Base-by-base conservation (phyloP, 192 early-diverging fungal genomes). In the Backusella liffmaniae region DNA sequence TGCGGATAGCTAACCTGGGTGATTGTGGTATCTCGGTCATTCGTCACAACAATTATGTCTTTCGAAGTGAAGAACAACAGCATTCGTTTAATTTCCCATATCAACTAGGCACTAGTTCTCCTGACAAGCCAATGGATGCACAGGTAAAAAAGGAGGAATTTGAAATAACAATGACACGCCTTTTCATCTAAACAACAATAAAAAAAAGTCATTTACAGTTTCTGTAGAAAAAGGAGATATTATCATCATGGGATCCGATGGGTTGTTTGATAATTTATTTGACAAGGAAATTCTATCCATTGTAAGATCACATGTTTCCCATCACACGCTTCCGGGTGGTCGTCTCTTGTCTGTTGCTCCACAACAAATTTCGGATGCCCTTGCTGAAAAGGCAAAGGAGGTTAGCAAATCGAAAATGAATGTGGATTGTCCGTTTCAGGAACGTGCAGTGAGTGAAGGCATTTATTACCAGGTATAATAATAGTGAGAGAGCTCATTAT, bases 31-130 rank as follows among this genome's bases (percentile, higher is more conserved):
- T 98, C 66, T 86, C 92, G 37, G 84, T 99, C 3, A 93, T 99
- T 51, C 93, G 98, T 34, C 87, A 91, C 56, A 92, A 92, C 66
- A 91, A 95, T 69, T 88, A 94, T 82, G 90, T 97, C 29, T 99
- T 98, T 84, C 87, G 96, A 46, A 97, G 91, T 39, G 96, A 98
- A 86, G 97, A 98, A 82, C 98, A 98, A 77, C 97, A 98, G 81
- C 96, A 99, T 84, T 97, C 94, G 26, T 99, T 99, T 85, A 99
- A 99, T 83, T 98, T 94, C 76, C 98, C 98, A 5, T 98, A 90
- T 80, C 98, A 99, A 80, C 89, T 99, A 32, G 96, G 98, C 59
- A 97, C 94, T 1, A 73, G 72, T 21, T 81, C 80, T 36, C 76
- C 76, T 72, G 80, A 81, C 66, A 71, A 72, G 21, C 80, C 80